Evolutionary conservation across 1,139 yeast genomes (phyloP).

Genomic region (Nakaseomyces kungkrabaensis): DNA sequence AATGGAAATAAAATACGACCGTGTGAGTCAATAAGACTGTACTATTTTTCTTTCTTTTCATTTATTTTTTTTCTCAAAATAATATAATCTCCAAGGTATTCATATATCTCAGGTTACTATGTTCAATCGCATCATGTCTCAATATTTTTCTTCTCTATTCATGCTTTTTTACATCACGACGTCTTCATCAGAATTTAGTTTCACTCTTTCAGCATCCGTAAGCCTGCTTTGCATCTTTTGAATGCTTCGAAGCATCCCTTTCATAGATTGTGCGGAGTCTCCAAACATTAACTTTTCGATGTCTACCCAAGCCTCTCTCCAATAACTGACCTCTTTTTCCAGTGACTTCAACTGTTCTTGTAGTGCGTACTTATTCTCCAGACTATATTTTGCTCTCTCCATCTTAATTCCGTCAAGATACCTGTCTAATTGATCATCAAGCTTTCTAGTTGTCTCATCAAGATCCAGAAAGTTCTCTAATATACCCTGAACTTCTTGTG

Average conservation of each 20-base stretch:
- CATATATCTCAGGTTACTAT: too few species aligned
- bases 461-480: conserved; percentile 16
- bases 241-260: conserved; percentile 20
- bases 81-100: too few species aligned
- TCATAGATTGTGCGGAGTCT: conserved; percentile 23
- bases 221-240: conserved; percentile 9
- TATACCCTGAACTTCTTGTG: conserved; percentile 15
- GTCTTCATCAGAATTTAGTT: not conserved
- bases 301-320: conserved; percentile 27
- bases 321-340: conserved; percentile 21
- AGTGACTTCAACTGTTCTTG: conserved; percentile 17
- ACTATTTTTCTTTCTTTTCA: too few species aligned
- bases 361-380: conserved; percentile 24
- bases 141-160: not conserved
- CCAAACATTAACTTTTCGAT: conserved; percentile 27
- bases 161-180: not conserved
- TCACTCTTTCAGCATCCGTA: not conserved
- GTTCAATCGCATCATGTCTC: too few species aligned
- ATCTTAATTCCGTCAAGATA: conserved; percentile 24
- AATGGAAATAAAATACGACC: too few species aligned
- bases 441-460: conserved; percentile 8
- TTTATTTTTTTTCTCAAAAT: too few species aligned
- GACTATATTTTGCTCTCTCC: conserved; percentile 24
- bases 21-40: too few species aligned
- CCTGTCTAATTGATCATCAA: conserved; percentile 13